These are phyloP conservation scores for Melastoma malabathricum DNA, from an alignment of 345 rosid species.

Conservation along the genomic window DNA sequence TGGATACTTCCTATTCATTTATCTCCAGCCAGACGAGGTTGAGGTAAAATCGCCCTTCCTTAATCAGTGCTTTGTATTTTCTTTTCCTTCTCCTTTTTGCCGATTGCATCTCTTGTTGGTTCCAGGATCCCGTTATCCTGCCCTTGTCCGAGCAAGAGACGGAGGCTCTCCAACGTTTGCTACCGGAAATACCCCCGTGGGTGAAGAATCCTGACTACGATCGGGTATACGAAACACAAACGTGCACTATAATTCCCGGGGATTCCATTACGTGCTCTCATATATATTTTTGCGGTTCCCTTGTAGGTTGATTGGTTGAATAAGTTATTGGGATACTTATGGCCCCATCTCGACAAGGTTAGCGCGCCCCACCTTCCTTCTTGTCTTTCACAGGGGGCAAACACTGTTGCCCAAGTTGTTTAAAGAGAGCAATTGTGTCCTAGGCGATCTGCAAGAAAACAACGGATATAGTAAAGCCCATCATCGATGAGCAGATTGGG, in stretches of 20 bases:
- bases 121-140: slow-evolving; percentile 59
- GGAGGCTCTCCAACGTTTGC: slow-evolving; percentile 57
- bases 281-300: too few relatives aligned
- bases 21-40: slow-evolving; percentile 57
- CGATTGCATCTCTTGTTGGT: too few relatives aligned
- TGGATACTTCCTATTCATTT: slow-evolving; percentile 74
- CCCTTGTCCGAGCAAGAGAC: slow-evolving; percentile 68
- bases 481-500: slow-evolving; percentile 86
- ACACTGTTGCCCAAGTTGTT: too few relatives aligned
- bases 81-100: too few relatives aligned
- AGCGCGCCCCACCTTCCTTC: slow-evolving; percentile 1
- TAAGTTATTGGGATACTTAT: slow-evolving; percentile 58
- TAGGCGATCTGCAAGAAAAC: slow-evolving; percentile 88
- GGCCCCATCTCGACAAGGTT: slow-evolving; percentile 99
- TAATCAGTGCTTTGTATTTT: too few relatives aligned
- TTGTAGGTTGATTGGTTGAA: slow-evolving; percentile 85
- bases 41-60: slow-evolving; percentile 24
- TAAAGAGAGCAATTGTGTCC: too few relatives aligned
- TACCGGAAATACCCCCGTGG: slow-evolving; percentile 93
- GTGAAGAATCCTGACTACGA: slow-evolving; percentile 86
- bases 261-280: too few relatives aligned
- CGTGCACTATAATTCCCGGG: too few relatives aligned
- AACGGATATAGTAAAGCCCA: slow-evolving; percentile 54
- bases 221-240: slow-evolving; percentile 50
- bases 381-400: too few relatives aligned